These are phyloP conservation scores for Fusarium papillatum DNA, from an alignment of 2,329 filamentous ascomycete species.

Conservation along the genomic window DNA sequence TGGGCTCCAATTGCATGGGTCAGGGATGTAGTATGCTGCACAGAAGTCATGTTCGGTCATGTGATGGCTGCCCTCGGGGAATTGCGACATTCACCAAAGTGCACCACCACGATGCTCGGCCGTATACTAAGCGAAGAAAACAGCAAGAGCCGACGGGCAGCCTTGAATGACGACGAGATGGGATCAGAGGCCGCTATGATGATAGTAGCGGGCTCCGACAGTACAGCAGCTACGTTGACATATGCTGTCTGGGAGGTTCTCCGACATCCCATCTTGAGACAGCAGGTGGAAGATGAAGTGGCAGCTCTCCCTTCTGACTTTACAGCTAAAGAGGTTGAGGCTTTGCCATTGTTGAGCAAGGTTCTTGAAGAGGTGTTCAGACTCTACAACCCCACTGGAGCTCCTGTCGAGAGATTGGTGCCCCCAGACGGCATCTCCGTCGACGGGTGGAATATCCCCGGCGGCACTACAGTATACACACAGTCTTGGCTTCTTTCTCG, in stretches of 20 bases:
- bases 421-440: background rate
- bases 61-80: background rate
- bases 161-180: background rate
- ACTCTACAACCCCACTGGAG: background rate
- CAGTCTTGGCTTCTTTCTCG: background rate
- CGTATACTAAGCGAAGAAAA: background rate
- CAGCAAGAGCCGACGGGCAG: background rate
- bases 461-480: background rate
- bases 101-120: background rate
- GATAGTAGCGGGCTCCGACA: background rate
- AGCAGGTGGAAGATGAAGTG: background rate
- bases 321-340: background rate
- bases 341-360: background rate
- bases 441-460: background rate
- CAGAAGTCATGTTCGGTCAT: background rate
- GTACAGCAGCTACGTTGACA: background rate
- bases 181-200: background rate
- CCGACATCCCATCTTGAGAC: background rate
- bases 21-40: background rate
- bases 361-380: background rate
- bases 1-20: background rate
- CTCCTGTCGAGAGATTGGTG: background rate
- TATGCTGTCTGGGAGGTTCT: conserved; percentile 2
- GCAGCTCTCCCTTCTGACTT: background rate
- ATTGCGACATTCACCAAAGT: background rate